phyloP scores from a whole-genome alignment of 495 filamentous ascomycete genomes.

The Jackrogersella minutella region DNA sequence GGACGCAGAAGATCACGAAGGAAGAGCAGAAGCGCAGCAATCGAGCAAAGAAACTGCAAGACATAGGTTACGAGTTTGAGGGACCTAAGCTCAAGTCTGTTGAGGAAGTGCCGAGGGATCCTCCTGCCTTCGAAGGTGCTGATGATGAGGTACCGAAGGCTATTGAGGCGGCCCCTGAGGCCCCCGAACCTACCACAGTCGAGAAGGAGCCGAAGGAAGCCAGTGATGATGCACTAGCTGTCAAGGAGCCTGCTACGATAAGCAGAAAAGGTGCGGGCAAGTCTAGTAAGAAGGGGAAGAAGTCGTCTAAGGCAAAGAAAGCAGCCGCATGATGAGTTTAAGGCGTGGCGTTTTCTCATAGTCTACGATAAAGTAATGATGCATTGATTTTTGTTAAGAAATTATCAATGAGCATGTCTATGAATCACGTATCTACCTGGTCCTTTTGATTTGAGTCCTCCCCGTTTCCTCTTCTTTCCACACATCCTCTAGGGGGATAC shows the following conservation, averaged over 20 bases:
- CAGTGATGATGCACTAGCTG: conserved; percentile 2
- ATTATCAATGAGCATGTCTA: not conserved
- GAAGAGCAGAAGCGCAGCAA: conserved; percentile 72
- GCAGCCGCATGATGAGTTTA: conserved; percentile 29
- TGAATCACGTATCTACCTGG: not conserved
- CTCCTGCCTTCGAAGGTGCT: conserved; percentile 42
- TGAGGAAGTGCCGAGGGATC: conserved; percentile 44
- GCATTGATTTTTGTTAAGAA: not conserved
- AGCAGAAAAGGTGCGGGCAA: conserved; percentile 37
- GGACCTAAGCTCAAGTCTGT: conserved; percentile 75
- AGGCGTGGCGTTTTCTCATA: conserved; percentile 11
- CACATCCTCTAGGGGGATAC: not conserved
- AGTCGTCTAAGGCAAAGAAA: conserved; percentile 47
- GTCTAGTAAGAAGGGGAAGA: conserved; percentile 49
- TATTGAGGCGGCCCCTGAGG: conserved; percentile 40
- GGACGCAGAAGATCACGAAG: conserved; percentile 73
- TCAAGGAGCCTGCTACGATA: conserved; percentile 41
- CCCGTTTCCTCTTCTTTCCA: not conserved
- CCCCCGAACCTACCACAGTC: conserved; percentile 16
- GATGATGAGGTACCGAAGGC: conserved; percentile 50
- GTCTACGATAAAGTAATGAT: conserved; percentile 9
- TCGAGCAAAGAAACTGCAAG: conserved; percentile 78
- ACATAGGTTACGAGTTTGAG: conserved; percentile 84
- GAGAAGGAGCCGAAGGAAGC: conserved; percentile 28
- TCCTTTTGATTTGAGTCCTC: not conserved